These are phyloP conservation scores for Blumeria graminis DNA, from an alignment of 2,329 filamentous ascomycete genomes.

Conservation along the genomic window DNA sequence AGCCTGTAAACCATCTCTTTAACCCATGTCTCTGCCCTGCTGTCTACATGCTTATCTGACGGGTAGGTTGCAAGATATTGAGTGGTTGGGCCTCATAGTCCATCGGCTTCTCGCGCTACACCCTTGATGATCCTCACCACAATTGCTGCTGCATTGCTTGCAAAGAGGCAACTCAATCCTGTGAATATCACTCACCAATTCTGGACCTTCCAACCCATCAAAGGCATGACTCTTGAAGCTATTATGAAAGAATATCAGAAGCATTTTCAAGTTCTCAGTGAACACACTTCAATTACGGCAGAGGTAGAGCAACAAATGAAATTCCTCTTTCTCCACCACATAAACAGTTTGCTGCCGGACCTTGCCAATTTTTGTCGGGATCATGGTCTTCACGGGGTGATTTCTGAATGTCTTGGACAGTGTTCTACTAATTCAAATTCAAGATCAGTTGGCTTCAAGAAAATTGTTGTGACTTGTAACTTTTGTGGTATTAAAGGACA, in stretches of 20 bases:
- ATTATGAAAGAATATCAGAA: not conserved
- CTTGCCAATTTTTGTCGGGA: too few species aligned
- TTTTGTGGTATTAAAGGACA: not conserved
- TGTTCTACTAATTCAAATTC: not conserved
- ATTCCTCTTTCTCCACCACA: not conserved
- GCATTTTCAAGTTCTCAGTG: too few species aligned
- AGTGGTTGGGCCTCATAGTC: too few species aligned
- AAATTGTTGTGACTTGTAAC: not conserved
- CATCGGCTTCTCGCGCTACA: not conserved
- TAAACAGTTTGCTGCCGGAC: too few species aligned
- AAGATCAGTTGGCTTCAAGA: not conserved
- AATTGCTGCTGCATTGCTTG: not conserved
- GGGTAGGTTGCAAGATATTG: too few species aligned
- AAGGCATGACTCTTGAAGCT: not conserved
- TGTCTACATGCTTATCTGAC: too few species aligned
- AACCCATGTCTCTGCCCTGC: too few species aligned
- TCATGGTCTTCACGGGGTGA: not conserved
- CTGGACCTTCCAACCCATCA: not conserved
- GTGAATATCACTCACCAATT: not conserved
- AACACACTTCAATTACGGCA: not conserved
- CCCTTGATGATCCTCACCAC: not conserved
- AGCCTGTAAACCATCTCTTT: too few species aligned
- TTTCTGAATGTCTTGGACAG: not conserved
- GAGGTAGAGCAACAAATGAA: not conserved
- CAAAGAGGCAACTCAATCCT: not conserved